Evolutionary conservation across 768 basidiomycete genomes (phyloP).

Genomic region (Auricularia cornea): DNA sequence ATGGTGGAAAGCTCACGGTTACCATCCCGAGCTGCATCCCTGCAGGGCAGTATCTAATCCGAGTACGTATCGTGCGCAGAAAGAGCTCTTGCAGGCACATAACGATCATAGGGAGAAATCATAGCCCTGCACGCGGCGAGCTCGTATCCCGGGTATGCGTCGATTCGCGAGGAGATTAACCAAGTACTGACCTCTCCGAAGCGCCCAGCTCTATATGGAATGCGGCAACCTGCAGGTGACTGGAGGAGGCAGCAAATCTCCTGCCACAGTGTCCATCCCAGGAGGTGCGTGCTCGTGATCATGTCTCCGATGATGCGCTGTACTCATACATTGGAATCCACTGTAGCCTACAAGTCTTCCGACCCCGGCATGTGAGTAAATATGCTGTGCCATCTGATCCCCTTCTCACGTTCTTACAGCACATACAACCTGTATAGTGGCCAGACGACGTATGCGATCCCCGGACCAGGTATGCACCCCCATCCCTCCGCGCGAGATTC

Average conservation of each 20-base stretch:
- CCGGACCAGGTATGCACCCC: not conserved
- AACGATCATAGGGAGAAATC: constrained; percentile 1
- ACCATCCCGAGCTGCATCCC: constrained; percentile 5
- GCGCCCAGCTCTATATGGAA: not conserved
- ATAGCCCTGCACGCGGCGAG: not conserved
- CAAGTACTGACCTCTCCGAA: no score
- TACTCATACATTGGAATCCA: not conserved
- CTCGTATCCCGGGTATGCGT: not conserved
- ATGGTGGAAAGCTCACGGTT: constrained; percentile 4
- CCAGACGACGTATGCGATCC: constrained; percentile 3
- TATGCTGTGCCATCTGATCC: not conserved
- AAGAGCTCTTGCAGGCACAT: no score
- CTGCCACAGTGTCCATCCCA: constrained; percentile 2
- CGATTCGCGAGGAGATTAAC: no score
- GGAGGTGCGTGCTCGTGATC: not conserved
- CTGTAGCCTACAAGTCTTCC: not conserved
- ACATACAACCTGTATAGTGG: constrained; percentile 1
- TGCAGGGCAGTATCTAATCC: constrained; percentile 4
- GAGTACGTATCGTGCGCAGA: no score
- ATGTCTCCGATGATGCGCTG: not conserved
- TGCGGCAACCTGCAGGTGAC: constrained; percentile 5
- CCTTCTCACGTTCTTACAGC: not conserved
- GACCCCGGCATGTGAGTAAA: constrained; percentile 1
- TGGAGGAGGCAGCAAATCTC: constrained; percentile 3
- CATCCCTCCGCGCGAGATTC: no score